phyloP scores from a whole-genome alignment of 2,329 filamentous ascomycete species.

The Colletotrichum sp. region DNA sequence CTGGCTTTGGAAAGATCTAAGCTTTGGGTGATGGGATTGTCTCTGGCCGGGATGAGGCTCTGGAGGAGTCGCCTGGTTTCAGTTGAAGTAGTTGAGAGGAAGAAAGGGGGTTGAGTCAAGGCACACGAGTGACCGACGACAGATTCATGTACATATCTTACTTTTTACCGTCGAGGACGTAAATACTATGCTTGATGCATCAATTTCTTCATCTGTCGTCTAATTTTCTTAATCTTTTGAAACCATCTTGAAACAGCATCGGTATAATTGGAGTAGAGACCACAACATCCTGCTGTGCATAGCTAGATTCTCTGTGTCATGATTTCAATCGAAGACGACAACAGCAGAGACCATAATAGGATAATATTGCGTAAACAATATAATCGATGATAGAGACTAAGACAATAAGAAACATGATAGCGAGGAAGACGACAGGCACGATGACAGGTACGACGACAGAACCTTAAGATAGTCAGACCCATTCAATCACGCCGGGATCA shows the following conservation, averaged over 20 bases:
- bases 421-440: too few species aligned
- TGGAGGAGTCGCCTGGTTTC: neutral
- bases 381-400: too few species aligned
- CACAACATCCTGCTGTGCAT: too few species aligned
- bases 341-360: too few species aligned
- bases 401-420: too few species aligned
- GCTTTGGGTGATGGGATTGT: neutral
- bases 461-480: too few species aligned
- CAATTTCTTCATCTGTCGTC: neutral
- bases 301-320: too few species aligned
- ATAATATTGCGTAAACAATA: too few species aligned
- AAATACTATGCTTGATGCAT: constrained; percentile 20
- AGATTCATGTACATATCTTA: constrained; percentile 17
- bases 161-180: neutral
- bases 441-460: too few species aligned
- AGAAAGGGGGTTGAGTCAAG: neutral
- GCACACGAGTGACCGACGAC: neutral
- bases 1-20: constrained; percentile 52
- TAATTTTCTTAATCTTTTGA: accelerated
- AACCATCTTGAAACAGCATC: too few species aligned
- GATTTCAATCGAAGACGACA: too few species aligned
- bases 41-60: neutral
- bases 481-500: too few species aligned
- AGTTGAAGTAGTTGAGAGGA: neutral
- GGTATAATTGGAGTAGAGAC: accelerated